These are phyloP conservation scores for Crithidia thermophila DNA, from an alignment of 208 protist species.

Conservation along the genomic window DNA sequence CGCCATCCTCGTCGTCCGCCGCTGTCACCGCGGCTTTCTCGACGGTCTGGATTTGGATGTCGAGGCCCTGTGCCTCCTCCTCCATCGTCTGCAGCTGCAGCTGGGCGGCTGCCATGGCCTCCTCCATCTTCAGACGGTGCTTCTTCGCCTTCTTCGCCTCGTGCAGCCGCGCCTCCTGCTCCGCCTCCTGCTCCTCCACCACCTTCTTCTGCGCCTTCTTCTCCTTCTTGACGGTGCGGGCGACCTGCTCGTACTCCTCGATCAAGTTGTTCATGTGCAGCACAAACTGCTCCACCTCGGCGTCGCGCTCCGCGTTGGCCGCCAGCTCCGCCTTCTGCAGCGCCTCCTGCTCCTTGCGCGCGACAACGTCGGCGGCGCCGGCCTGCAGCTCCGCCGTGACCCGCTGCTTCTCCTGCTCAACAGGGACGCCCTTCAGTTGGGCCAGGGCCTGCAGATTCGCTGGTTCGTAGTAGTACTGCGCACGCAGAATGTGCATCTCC, in stretches of 20 bases:
- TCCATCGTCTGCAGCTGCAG: conserved; percentile 35
- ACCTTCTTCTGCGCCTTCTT: conserved; percentile 80
- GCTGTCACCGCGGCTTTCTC: not conserved
- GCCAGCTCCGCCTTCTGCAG: conserved; percentile 43
- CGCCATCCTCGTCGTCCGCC: not conserved
- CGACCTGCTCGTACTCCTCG: conserved; percentile 80
- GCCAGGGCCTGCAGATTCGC: conserved; percentile 40
- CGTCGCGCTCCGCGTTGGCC: conserved; percentile 44
- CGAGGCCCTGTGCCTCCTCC: conserved; percentile 27
- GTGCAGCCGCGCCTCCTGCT: conserved; percentile 54
- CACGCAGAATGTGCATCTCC: conserved; percentile 76
- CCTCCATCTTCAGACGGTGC: conserved; percentile 63
- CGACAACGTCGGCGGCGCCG: conserved; percentile 32
- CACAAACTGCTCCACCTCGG: conserved; percentile 61
- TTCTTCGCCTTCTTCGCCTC: conserved; percentile 90
- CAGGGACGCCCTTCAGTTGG: conserved; percentile 32
- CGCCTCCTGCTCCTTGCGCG: conserved; percentile 46
- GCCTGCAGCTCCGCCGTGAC: conserved; percentile 37
- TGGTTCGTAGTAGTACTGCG: conserved; percentile 61
- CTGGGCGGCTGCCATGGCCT: conserved; percentile 38
- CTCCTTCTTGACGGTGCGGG: conserved; percentile 53
- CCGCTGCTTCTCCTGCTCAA: conserved; percentile 37
- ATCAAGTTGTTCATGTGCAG: conserved; percentile 83
- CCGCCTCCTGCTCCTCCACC: conserved; percentile 54
- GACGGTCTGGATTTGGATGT: conserved; percentile 33